These are phyloP conservation scores for Luffa aegyptiaca DNA, from an alignment of 306 rosid genomes.

Conservation along the genomic window DNA sequence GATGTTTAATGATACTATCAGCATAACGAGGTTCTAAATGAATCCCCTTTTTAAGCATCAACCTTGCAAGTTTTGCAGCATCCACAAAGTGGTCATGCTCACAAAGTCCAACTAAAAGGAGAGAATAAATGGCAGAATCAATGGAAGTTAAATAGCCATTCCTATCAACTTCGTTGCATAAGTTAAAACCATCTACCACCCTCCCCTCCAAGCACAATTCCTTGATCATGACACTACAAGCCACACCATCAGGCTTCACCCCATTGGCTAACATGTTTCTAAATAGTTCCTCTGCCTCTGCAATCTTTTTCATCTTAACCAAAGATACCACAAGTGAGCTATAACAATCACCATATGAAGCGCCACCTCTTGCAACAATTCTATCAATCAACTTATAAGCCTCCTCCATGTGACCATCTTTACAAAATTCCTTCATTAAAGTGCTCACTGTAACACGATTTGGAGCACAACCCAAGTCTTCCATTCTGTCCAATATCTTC, in stretches of 20 bases:
- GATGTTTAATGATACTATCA: constrained; percentile 25
- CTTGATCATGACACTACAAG: constrained; percentile 54
- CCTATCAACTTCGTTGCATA: constrained; percentile 54
- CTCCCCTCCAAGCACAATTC: constrained; percentile 41
- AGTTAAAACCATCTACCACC: constrained; percentile 42
- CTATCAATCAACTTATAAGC: constrained; percentile 48
- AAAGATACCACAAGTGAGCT: constrained; percentile 59
- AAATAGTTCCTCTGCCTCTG: constrained; percentile 62
- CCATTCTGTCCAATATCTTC: constrained; percentile 60
- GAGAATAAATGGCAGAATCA: constrained; percentile 48
- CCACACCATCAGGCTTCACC: constrained; percentile 47
- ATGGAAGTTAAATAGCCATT: constrained; percentile 36
- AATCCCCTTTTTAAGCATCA: constrained; percentile 60
- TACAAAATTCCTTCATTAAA: constrained; percentile 40
- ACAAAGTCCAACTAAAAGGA: constrained; percentile 60
- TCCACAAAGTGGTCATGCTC: constrained; percentile 30
- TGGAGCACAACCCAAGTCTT: constrained; percentile 47
- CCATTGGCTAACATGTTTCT: constrained; percentile 46
- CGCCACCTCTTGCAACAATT: constrained; percentile 34
- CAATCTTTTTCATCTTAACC: constrained; percentile 28
- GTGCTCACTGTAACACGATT: constrained; percentile 51
- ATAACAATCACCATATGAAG: constrained; percentile 48
- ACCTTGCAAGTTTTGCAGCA: constrained; percentile 45
- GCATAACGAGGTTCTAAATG: constrained; percentile 24
- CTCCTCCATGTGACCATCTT: constrained; percentile 39